Evolutionary conservation across 2,329 filamentous ascomycete species (phyloP), one percentile per base, ranked within the genome.

Genomic region (Colletotrichum lupini): DNA sequence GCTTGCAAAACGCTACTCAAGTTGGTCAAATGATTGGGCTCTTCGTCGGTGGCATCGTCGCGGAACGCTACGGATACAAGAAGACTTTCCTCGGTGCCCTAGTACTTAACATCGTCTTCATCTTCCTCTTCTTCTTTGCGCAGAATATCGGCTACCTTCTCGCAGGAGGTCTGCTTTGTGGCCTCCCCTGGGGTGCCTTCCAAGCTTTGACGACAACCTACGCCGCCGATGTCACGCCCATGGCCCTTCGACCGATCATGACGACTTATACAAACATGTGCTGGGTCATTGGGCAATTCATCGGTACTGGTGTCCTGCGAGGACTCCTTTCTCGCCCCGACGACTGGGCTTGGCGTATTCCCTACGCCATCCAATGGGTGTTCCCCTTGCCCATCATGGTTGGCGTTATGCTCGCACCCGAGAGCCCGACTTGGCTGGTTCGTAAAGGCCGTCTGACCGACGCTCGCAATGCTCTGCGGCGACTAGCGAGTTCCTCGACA

Each of bases 341-440:
- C 0, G 74, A 85, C 64, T 83, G 81, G 81, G 78, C 79, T 3
- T 84, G 82, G 67, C 78, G 81, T 2, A 81, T 79, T 5, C 83
- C 84, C 0, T 86, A 83, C 61, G 83, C 79, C 1, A 64, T 85
- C 5, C 83, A 86, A 76, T 86, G 84, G 84, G 77, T 49, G 1
- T 49, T 81, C 75, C 80, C 82, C 0, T 75, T 82, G 7, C 82
- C 82, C 11, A 28, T 64, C 26, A 22, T 49, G 42, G 19, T 49
- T 2, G 42, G 42, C 42, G 42, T n/a, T n/a, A 22, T 49, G 8
- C 42, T 49, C 19, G 42, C 42, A 5, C 42, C 42, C 16, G 42
- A 49, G 8, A 22, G 42, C 42, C 42, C 42, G 19, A n/a, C 42
- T 9, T n/a, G 16, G 42, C 37, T 42, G 37, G 37, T 42, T 19